Percentiles rank a stretch among this genome's conserved stretches.
Conservation (phyloP, 352 stramenopile genomes). For the Halophytophthora polymorphica region DNA sequence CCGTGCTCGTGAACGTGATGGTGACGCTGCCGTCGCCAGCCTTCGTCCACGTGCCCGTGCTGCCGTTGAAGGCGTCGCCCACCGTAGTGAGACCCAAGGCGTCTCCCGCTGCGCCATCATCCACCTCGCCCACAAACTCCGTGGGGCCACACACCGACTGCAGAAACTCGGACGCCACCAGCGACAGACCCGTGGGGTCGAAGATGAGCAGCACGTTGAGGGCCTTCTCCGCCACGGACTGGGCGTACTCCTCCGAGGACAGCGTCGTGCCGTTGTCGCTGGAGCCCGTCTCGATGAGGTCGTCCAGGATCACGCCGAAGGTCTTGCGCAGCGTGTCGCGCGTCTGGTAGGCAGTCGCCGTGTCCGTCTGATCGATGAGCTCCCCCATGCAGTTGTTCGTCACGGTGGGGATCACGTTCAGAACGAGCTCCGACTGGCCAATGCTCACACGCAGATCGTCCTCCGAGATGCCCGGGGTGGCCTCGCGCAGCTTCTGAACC, state of each 20-base stretch:
- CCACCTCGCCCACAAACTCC: conserved; percentile 8
- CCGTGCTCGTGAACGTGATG: conserved; percentile 1
- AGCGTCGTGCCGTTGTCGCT: conserved; percentile 1
- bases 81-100: neutral
- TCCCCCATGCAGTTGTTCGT: conserved; percentile 2
- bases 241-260: conserved; percentile 11
- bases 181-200: conserved; percentile 17
- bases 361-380: conserved; percentile 1
- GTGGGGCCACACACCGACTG: conserved; percentile 18
- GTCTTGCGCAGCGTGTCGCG: conserved; percentile 2
- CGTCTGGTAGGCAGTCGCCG: neutral
- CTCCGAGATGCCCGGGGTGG: neutral
- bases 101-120: conserved; percentile 8
- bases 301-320: neutral
- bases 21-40: conserved; percentile 7
- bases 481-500: neutral
- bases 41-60: conserved; percentile 6
- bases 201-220: conserved; percentile 13
- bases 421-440: neutral
- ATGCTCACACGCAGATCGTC: neutral
- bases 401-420: neutral
- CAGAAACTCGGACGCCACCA: conserved; percentile 16
- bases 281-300: neutral
- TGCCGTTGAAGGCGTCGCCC: conserved; percentile 16
- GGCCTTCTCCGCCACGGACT: conserved; percentile 12